Percentiles rank a stretch among this genome's conserved stretches.
These are phyloP conservation scores for Volutella citrinella DNA, from an alignment of 2,329 filamentous ascomycete genomes.

Conservation along the genomic window DNA sequence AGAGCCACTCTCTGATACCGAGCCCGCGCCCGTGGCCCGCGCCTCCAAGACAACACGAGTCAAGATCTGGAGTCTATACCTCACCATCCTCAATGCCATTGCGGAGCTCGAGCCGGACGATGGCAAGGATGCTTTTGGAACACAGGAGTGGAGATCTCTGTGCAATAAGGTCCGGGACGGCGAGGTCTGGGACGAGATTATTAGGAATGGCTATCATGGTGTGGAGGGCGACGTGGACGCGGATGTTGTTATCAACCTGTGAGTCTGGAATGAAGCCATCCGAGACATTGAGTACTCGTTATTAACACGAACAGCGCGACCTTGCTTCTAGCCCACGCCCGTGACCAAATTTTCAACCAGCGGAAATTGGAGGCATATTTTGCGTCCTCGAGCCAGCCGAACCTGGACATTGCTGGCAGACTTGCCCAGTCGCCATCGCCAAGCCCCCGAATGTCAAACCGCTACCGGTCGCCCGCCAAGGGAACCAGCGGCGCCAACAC, in stretches of 20 bases:
- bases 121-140: constrained; percentile 84
- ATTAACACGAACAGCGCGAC: constrained; percentile 63
- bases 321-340: constrained; percentile 84
- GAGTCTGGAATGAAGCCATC: constrained; percentile 31
- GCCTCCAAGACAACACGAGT: constrained; percentile 81
- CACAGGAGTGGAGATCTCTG: constrained; percentile 77
- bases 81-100: constrained; percentile 89
- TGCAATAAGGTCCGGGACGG: constrained; percentile 85
- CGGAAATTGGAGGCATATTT: constrained; percentile 85
- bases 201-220: constrained; percentile 81
- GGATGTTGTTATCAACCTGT: constrained; percentile 90
- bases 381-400: constrained; percentile 69
- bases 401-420: constrained; percentile 67
- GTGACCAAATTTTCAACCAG: constrained; percentile 80
- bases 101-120: constrained; percentile 86
- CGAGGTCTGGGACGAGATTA: constrained; percentile 91
- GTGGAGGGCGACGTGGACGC: constrained; percentile 88
- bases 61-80: constrained; percentile 96
- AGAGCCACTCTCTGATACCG: constrained; percentile 45
- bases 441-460: constrained; percentile 32
- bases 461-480: constrained; percentile 45
- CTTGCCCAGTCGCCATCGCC: constrained; percentile 47
- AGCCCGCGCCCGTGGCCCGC: constrained; percentile 71
- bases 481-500: constrained; percentile 69
- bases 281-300: neutral